These are phyloP conservation scores for Biscutella laevigata DNA, from an alignment of 441 rosid species.

Conservation along the genomic window DNA sequence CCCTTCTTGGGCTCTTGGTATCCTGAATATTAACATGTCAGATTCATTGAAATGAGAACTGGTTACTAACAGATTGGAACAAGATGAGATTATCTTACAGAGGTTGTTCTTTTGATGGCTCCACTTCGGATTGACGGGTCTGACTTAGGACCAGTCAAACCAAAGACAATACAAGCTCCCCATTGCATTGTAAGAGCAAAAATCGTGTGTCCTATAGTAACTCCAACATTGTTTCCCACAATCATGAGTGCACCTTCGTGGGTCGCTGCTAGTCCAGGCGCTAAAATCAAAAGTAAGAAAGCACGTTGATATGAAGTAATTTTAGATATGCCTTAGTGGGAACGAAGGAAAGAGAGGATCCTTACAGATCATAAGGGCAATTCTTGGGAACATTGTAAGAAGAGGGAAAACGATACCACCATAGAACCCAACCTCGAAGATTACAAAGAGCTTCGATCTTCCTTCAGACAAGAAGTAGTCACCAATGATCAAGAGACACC, in stretches of 20 bases:
- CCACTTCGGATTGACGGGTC: too few species aligned
- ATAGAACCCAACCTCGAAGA: conserved; percentile 27
- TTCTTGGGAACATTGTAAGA: conserved; percentile 29
- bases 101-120: neutral
- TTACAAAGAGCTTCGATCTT: conserved; percentile 24
- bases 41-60: neutral
- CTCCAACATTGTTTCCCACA: conserved; percentile 17
- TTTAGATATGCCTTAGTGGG: too few species aligned
- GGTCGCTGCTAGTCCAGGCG: conserved; percentile 14
- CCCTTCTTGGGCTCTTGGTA: conserved; percentile 27
- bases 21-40: conserved; percentile 22
- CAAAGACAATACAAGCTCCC: conserved; percentile 28
- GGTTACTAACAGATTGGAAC: neutral
- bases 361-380: conserved; percentile 26
- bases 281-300: conserved; percentile 19
- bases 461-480: conserved; percentile 29
- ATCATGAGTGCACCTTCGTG: conserved; percentile 8
- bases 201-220: conserved; percentile 16
- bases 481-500: conserved; percentile 26
- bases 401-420: conserved; percentile 28
- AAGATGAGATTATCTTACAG: conserved; percentile 6
- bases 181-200: conserved; percentile 22
- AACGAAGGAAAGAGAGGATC: neutral
- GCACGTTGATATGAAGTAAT: neutral
- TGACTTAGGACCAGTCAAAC: conserved; percentile 11